Evolutionary conservation across 805 yeast species (phyloP), one percentile per base, ranked within the genome.

Genomic region (Blastobotrys chiropterorum): DNA sequence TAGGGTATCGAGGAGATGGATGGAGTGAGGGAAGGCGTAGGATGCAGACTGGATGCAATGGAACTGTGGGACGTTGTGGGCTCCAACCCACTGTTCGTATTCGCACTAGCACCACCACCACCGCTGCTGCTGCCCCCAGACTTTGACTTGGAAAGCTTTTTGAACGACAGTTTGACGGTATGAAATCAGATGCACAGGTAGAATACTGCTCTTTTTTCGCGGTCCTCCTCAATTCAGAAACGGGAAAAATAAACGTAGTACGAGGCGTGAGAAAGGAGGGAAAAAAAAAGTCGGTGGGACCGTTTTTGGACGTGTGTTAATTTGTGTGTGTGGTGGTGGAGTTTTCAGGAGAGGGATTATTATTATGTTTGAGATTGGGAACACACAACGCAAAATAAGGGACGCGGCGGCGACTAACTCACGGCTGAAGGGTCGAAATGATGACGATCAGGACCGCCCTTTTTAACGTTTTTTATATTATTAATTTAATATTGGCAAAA

Each of bases 1-100:
- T 61, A 61, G 8, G 64, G 61, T 15, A 61, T 44, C 8, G 60
- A 38, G n/a, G 56, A 46, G 31, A 56, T 46, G 15, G 44, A 46
- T 22, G 54, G 41, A 41, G 50, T 30, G 11, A 47, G 31, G 15
- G 16, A 16, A 2, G 30, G 38, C 3, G 47, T 19, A 22, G 21
- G 11, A 40, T 15, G 11, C 13, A 8, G 11, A 15, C 43, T 3
- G 17, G 43, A 15, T n/a, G 49, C 30, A 16, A 38, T 26, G 15
- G 42, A 39, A 16, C 19, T n/a, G 14, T 16, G 15, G n/a, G 50
- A 47, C 7, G 39, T 15, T 14, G 50, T 38, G 8, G 50, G 50
- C 22, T 47, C 50, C 19, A 47, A 15, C 3, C 21, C 19, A 19
- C 3, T 14, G 20, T 16, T 19, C 3, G 13, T 19, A n/a, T n/a